These are phyloP conservation scores for Triangularia verruculosa DNA, from an alignment of 2,329 filamentous ascomycete species.

Conservation along the genomic window DNA sequence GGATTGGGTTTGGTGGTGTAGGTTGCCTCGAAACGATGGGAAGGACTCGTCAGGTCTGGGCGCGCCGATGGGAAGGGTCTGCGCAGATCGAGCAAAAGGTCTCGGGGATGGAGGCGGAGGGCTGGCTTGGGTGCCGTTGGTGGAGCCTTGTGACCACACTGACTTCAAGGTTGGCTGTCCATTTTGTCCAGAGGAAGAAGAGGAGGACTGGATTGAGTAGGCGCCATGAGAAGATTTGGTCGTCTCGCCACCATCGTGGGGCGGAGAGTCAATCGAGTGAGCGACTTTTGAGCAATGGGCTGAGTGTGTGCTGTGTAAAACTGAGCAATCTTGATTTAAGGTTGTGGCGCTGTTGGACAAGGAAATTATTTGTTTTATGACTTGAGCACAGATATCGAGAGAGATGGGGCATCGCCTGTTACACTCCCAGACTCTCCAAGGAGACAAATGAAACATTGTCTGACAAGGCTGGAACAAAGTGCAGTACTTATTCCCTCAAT, in stretches of 20 bases:
- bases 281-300: neutral
- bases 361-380: neutral
- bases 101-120: neutral
- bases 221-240: neutral
- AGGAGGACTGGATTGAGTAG: neutral
- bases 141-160: slow-evolving; percentile 22
- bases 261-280: neutral
- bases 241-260: neutral
- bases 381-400: neutral
- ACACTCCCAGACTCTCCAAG: neutral
- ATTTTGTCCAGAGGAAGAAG: slow-evolving; percentile 3
- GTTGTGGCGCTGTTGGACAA: neutral
- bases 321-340: neutral
- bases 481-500: neutral
- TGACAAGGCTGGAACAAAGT: neutral
- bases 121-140: neutral
- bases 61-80: slow-evolving; percentile 10
- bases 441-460: neutral
- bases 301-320: neutral
- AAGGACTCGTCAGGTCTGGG: neutral
- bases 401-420: neutral
- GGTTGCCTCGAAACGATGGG: neutral
- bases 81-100: neutral
- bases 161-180: slow-evolving; percentile 17
- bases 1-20: slow-evolving; percentile 21